These are phyloP conservation scores for Nakataea oryzae DNA, from an alignment of 2,329 filamentous ascomycete species.

Conservation along the genomic window DNA sequence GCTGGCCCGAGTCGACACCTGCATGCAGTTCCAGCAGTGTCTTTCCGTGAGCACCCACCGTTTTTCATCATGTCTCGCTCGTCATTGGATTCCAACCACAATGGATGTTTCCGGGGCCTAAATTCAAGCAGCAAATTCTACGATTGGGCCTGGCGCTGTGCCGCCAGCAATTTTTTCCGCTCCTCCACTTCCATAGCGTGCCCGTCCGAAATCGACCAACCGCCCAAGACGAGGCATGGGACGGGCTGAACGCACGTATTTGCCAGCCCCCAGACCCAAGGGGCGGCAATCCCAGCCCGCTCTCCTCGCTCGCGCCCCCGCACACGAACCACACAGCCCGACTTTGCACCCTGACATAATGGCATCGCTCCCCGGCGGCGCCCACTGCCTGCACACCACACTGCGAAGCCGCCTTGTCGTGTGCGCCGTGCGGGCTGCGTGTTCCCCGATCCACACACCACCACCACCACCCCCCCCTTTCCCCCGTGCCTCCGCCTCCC, in stretches of 20 bases:
- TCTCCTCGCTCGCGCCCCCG: background rate
- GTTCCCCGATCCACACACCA: background rate
- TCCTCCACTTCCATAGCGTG: background rate
- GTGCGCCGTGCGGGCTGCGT: background rate
- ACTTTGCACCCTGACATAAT: background rate
- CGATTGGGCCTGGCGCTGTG: background rate
- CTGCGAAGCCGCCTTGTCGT: background rate
- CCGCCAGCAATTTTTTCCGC: background rate
- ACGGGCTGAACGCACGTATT: background rate
- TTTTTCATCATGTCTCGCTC: constrained; percentile 16
- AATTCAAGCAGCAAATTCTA: background rate
- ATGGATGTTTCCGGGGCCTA: background rate
- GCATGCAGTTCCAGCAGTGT: constrained; percentile 34
- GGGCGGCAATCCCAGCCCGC: background rate
- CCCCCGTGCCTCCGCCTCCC: too few species aligned
- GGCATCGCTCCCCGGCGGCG: too few species aligned
- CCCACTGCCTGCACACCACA: background rate
- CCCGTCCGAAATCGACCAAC: background rate
- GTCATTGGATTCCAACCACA: background rate
- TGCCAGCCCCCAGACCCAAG: background rate
- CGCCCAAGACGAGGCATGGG: background rate
- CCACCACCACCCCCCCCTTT: background rate
- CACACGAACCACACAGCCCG: background rate
- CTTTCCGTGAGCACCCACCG: constrained; percentile 35
- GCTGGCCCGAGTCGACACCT: constrained; percentile 28